Conservation (phyloP, 352 stramenopile genomes). For the Phytophthora boehmeriae region DNA sequence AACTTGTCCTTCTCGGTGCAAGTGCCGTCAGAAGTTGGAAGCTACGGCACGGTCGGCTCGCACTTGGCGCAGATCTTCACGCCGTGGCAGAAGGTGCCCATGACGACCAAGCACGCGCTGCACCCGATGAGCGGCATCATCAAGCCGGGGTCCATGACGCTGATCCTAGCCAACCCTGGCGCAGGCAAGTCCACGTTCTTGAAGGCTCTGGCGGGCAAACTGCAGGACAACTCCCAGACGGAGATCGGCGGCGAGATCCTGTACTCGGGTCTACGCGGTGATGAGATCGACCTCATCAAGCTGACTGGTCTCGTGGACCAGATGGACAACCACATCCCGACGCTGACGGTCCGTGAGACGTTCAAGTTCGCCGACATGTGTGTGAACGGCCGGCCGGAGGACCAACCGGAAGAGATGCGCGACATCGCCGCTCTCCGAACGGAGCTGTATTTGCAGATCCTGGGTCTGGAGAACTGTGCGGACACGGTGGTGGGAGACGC, state of each 20-base stretch:
- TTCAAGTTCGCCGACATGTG: slow-evolving; percentile 39
- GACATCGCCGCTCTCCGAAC: slow-evolving; percentile 63
- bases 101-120: slow-evolving; percentile 56
- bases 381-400: slow-evolving; percentile 49
- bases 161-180: slow-evolving; percentile 75
- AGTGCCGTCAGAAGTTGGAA: slow-evolving; percentile 43
- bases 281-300: slow-evolving; percentile 73
- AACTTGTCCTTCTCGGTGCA: slow-evolving; percentile 65
- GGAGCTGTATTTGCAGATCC: slow-evolving; percentile 70
- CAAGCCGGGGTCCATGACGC: slow-evolving; percentile 48
- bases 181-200: slow-evolving; percentile 83
- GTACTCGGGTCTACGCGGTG: slow-evolving; percentile 58
- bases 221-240: slow-evolving; percentile 51
- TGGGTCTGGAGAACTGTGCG: slow-evolving; percentile 89
- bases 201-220: slow-evolving; percentile 70
- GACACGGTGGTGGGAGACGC: slow-evolving; percentile 94
- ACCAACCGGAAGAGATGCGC: slow-evolving; percentile 75
- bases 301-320: slow-evolving; percentile 65
- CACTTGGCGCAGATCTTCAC: slow-evolving; percentile 54
- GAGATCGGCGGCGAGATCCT: slow-evolving; percentile 62
- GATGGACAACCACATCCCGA: slow-evolving; percentile 35
- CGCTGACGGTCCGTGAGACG: slow-evolving; percentile 31
- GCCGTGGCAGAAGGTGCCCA: slow-evolving; percentile 54
- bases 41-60: slow-evolving; percentile 58
- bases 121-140: slow-evolving; percentile 91